A percentile compares a stretch with the other conserved stretches of the same genome.
phyloP scores from a whole-genome alignment of 352 stramenopile species.

The Pythium insidiosum region DNA sequence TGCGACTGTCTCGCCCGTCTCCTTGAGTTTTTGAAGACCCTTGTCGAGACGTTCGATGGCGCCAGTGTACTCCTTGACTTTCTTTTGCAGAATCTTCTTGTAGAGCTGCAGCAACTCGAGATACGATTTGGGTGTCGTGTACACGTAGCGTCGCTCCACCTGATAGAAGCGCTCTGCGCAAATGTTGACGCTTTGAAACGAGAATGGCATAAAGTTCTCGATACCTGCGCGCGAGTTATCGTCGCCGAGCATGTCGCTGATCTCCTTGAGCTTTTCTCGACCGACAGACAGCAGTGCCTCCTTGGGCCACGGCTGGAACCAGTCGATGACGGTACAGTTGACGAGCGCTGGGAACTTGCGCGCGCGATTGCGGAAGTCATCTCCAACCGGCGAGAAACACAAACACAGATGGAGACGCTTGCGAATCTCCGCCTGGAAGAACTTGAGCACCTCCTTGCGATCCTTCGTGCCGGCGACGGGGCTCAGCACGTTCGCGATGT shows the following conservation, averaged over 20 bases:
- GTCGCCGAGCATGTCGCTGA: slow-evolving; percentile 72
- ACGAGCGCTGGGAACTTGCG: slow-evolving; percentile 94
- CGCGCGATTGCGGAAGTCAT: slow-evolving; percentile 91
- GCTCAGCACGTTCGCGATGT: slow-evolving; percentile 85
- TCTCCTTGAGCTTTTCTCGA: slow-evolving; percentile 81
- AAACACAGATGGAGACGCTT: slow-evolving; percentile 94
- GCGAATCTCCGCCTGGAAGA: slow-evolving; percentile 92
- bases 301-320: slow-evolving; percentile 92
- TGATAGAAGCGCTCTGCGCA: slow-evolving; percentile 87
- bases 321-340: slow-evolving; percentile 95
- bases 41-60: slow-evolving; percentile 91
- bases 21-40: slow-evolving; percentile 89
- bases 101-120: slow-evolving; percentile 93
- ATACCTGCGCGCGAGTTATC: slow-evolving; percentile 81
- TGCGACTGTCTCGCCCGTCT: slow-evolving; percentile 90
- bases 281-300: slow-evolving; percentile 91
- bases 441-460: slow-evolving; percentile 90
- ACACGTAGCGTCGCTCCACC: slow-evolving; percentile 89
- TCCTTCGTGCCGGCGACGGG: slow-evolving; percentile 81
- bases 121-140: slow-evolving; percentile 95
- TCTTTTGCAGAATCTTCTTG: slow-evolving; percentile 90
- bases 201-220: slow-evolving; percentile 95
- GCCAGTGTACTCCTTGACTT: slow-evolving; percentile 82
- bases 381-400: slow-evolving; percentile 93
- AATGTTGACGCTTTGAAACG: slow-evolving; percentile 91